Conservation (phyloP, 768 basidiomycete species). For the Suillus luteus region DNA sequence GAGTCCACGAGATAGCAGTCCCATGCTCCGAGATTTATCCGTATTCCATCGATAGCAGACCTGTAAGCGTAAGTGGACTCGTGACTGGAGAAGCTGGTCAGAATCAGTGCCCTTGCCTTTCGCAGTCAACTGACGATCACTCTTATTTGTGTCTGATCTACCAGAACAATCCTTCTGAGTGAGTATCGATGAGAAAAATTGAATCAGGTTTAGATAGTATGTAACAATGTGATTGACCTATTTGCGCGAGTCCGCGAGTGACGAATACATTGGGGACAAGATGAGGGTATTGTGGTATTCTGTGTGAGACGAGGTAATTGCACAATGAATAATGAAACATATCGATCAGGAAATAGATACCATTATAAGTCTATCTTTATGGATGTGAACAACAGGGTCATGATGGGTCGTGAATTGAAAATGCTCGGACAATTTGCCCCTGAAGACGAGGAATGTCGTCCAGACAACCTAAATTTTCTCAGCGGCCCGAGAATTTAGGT, state of each 20-base stretch:
- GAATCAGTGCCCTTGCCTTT: neutral
- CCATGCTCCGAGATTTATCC: slow-evolving; percentile 20
- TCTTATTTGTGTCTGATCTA: slow-evolving; percentile 5
- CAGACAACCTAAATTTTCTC: slow-evolving; percentile 20
- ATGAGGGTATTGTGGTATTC: slow-evolving; percentile 39
- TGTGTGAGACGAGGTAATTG: slow-evolving; percentile 29
- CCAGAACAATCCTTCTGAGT: slow-evolving; percentile 22
- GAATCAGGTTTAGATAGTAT: slow-evolving; percentile 23
- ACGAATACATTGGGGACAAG: slow-evolving; percentile 29
- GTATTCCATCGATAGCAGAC: neutral
- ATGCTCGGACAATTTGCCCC: neutral
- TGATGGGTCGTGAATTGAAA: slow-evolving; percentile 26
- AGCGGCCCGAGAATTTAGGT: slow-evolving; percentile 28
- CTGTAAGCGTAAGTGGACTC: neutral
- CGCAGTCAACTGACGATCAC: neutral
- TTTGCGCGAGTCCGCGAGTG: slow-evolving; percentile 27
- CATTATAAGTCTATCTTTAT: slow-evolving; percentile 19
- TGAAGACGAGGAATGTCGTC: neutral
- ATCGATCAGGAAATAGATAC: slow-evolving; percentile 32
- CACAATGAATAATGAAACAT: slow-evolving; percentile 31
- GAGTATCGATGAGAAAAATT: slow-evolving; percentile 14
- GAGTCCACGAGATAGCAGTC: slow-evolving; percentile 10
- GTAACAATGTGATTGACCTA: slow-evolving; percentile 19
- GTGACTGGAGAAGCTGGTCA: neutral
- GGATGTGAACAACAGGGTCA: slow-evolving; percentile 23